Conservation (phyloP, 164 flowering plant species). For the Stephania yunnanensis region DNA sequence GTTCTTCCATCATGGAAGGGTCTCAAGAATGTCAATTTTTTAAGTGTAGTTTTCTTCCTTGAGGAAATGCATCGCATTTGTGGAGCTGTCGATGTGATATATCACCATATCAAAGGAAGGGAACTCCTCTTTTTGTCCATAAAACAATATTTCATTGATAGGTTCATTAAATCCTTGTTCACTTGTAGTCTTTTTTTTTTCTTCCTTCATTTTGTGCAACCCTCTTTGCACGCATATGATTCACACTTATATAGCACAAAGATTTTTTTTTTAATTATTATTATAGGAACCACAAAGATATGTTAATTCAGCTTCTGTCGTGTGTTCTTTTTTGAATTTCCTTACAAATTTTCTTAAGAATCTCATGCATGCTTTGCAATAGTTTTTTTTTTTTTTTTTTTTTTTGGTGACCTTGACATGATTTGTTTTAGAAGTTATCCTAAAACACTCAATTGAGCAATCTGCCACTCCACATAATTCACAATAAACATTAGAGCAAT, state of each 20-base stretch:
- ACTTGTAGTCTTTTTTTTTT: background rate
- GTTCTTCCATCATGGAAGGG: background rate
- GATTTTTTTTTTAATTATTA: too few relatives aligned
- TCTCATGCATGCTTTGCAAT: too few relatives aligned
- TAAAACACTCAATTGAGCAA: background rate
- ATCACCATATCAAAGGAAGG: constrained; percentile 5
- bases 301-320: background rate
- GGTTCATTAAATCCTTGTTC: background rate
- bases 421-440: background rate
- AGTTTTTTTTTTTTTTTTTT: too few relatives aligned
- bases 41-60: constrained; percentile 21
- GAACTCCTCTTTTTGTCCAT: constrained; percentile 25
- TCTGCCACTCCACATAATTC: background rate
- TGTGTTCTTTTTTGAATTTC: background rate
- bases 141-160: constrained; percentile 9
- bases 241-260: background rate
- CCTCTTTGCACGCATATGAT: background rate
- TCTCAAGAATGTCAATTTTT: constrained; percentile 4
- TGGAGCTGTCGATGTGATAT: background rate
- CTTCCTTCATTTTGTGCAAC: background rate
- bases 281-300: background rate
- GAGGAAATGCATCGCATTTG: background rate
- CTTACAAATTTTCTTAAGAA: background rate
- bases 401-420: background rate
- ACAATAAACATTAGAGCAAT: too few relatives aligned